Conservation (phyloP, 208 protist species). For the Trypanosoma melophagium region DNA sequence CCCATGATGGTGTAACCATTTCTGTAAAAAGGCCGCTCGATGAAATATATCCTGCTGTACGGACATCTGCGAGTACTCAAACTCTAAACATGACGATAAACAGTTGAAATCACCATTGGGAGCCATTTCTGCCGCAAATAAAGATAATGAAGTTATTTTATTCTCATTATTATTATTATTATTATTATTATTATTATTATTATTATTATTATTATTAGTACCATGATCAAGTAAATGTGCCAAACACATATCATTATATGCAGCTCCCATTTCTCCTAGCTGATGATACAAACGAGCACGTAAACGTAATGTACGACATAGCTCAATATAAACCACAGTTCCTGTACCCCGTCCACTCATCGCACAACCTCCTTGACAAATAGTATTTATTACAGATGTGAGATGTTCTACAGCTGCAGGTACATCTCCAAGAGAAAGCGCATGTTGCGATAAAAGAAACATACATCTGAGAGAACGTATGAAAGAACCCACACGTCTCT, state of each 20-base stretch:
- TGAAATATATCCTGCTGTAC: neutral
- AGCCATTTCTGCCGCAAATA: too few relatives aligned
- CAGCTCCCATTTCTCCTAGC: neutral
- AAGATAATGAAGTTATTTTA: too few relatives aligned
- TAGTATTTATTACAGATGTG: neutral
- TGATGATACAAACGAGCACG: neutral
- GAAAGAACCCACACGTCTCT: neutral
- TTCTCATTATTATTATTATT: neutral
- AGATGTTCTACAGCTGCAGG: neutral
- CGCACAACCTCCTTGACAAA: slow-evolving; percentile 2
- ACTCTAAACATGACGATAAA: neutral
- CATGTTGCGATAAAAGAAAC: neutral
- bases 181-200: slow-evolving; percentile 1
- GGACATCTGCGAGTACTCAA: neutral
- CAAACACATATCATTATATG: neutral
- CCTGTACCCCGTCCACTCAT: neutral
- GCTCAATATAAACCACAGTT: neutral
- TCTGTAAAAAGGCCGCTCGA: slow-evolving; percentile 2
- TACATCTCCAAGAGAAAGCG: neutral
- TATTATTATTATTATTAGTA: neutral
- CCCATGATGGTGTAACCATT: neutral
- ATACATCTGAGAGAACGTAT: neutral
- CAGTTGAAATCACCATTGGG: too few relatives aligned
- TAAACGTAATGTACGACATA: slow-evolving; percentile 6
- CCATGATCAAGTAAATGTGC: neutral